These are phyloP conservation scores for Epichloe scottii DNA, from an alignment of 2,329 filamentous ascomycete species.

Conservation along the genomic window DNA sequence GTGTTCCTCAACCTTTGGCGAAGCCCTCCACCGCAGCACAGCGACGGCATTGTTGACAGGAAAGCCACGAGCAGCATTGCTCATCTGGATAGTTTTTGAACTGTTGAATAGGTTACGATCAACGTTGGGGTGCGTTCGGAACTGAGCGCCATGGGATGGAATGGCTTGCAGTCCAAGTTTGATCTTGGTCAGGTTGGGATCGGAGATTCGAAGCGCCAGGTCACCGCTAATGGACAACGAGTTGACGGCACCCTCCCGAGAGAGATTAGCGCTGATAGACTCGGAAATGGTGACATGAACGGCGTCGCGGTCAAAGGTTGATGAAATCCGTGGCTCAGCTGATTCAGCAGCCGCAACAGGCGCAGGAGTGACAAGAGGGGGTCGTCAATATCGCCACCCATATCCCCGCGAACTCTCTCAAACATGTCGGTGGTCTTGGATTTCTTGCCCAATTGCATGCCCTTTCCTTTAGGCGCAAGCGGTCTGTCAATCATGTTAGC, in stretches of 20 bases:
- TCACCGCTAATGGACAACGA: slow-evolving; percentile 86
- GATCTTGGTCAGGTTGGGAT: slow-evolving; percentile 80
- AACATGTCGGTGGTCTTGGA: slow-evolving; percentile 97
- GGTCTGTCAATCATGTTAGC: slow-evolving; percentile 26
- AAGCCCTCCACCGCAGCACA: slow-evolving; percentile 84
- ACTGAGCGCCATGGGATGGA: slow-evolving; percentile 73
- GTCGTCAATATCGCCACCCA: slow-evolving; percentile 77
- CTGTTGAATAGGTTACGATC: slow-evolving; percentile 79
- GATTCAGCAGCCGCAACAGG: slow-evolving; percentile 37
- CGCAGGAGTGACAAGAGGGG: slow-evolving; percentile 55
- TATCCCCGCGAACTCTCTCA: slow-evolving; percentile 82
- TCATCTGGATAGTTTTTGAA: slow-evolving; percentile 77
- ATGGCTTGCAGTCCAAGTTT: slow-evolving; percentile 70
- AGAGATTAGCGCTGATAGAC: slow-evolving; percentile 78
- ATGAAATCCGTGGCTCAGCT: slow-evolving; percentile 43
- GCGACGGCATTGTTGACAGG: slow-evolving; percentile 89
- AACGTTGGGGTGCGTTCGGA: slow-evolving; percentile 93
- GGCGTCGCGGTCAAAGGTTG: slow-evolving; percentile 65
- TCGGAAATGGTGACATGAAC: slow-evolving; percentile 84
- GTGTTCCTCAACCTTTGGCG: slow-evolving; percentile 67
- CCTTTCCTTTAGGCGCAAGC: slow-evolving; percentile 73
- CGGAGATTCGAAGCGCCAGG: slow-evolving; percentile 78
- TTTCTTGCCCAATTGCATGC: slow-evolving; percentile 98
- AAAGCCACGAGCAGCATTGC: slow-evolving; percentile 78
- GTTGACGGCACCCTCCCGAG: slow-evolving; percentile 75